A percentile compares a stretch with the other conserved stretches of the same genome.
phyloP scores from a whole-genome alignment of 495 filamentous ascomycete genomes.

The Aeminium ludgeri region DNA sequence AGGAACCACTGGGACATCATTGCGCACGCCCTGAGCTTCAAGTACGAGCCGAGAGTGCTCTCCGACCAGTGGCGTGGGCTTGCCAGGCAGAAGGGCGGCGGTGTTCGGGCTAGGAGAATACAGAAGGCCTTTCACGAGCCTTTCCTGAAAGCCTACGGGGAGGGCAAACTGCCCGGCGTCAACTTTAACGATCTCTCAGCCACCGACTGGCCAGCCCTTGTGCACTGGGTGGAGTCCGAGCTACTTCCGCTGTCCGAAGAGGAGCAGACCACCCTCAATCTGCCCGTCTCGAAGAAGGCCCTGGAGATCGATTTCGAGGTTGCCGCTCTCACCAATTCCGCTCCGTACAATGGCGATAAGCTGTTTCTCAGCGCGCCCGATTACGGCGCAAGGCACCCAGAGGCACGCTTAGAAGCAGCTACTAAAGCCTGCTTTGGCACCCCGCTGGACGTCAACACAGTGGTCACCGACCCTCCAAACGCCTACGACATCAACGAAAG shows the following conservation, averaged over 20 bases:
- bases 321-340: not conserved
- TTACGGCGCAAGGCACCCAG: not conserved
- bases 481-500: no score
- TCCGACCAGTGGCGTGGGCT: no score
- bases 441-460: no score
- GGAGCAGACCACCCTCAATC: no score
- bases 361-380: not conserved
- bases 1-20: constrained; percentile 54
- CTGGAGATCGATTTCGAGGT: constrained; percentile 12
- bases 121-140: constrained; percentile 58
- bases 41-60: constrained; percentile 1
- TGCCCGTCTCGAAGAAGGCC: no score
- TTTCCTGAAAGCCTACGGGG: constrained; percentile 61
- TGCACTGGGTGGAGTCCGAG: constrained; percentile 47
- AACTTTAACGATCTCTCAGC: constrained; percentile 51
- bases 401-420: not conserved
- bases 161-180: constrained; percentile 47
- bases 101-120: constrained; percentile 47
- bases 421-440: no score
- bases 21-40: constrained; percentile 11
- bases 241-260: not conserved
- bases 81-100: constrained; percentile 36
- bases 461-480: no score
- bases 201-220: constrained; percentile 61
- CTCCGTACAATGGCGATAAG: not conserved